Base-by-base conservation (phyloP, 768 basidiomycete species). In the Boletus huronensis region DNA sequence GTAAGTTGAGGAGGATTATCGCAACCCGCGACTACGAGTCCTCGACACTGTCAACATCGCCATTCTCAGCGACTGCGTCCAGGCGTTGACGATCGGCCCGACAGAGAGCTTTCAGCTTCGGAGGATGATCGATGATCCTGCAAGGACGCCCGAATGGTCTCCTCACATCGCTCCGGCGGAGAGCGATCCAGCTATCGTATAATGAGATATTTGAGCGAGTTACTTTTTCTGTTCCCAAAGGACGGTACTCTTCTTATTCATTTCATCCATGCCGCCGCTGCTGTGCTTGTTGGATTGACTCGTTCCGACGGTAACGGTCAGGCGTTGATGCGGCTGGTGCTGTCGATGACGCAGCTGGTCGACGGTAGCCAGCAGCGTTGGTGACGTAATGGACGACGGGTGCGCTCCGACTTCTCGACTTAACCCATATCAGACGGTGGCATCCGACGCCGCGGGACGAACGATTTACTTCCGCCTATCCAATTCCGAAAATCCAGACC, bases 101-200 rank as follows among this genome's bases (percentile, higher is more conserved):
- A 49, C 58, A 68, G 2, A 60, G 54, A 0, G 55, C 58, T 29
- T 59, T 67, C 23, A 68, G 32, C 38, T 63, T 57, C 21, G 25
- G 77, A 9, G 91, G n/a, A n/a, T n/a, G n/a, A n/a, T n/a, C n/a
- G 75, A 61, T 88, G 87, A 1, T 75, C 75, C 10, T 69, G 62
- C 40, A 92, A 73, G 32, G 82, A 76, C 17, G 90, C 85, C 42
- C 78, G 76, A 0, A 76, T 70, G 52, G 77, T 76, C 65, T 90
- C 85, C 5, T 73, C 63, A 89, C 90, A 95, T 29, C 83, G 79
- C 25, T 81, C 81, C 29, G n/a, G n/a, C n/a, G n/a, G n/a, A n/a
- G n/a, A n/a, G n/a, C n/a, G n/a, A n/a, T n/a, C n/a, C n/a, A n/a
- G n/a, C n/a, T n/a, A n/a, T n/a, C n/a, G n/a, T n/a, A n/a, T n/a